Percentiles rank a stretch among this genome's conserved stretches.
Evolutionary conservation across 73 alveolate genomes (phyloP).

Genomic region (Tetrahymena borealis): DNA sequence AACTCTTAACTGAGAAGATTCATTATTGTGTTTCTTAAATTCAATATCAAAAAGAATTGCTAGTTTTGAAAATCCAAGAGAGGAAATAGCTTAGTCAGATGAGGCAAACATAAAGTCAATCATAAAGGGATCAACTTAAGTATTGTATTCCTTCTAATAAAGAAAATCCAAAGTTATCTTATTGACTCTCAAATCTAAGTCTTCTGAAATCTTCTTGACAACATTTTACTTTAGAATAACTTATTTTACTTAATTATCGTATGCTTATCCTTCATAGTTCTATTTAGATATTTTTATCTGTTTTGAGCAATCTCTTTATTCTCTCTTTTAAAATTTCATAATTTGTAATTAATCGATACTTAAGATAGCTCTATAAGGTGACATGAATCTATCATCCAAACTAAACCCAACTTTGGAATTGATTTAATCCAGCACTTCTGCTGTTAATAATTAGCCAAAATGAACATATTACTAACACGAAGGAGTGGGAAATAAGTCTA

Average conservation of each 20-base stretch:
- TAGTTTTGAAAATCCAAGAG: neutral
- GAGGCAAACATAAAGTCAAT: neutral
- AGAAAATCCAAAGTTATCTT: neutral
- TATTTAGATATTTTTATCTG: neutral
- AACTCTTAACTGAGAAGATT: neutral
- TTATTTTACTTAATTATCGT: neutral
- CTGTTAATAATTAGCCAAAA: neutral
- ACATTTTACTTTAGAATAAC: neutral
- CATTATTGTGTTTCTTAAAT: neutral
- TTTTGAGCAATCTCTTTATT: neutral
- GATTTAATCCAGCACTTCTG: neutral
- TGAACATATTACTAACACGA: neutral
- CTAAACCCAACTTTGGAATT: neutral
- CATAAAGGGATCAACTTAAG: neutral
- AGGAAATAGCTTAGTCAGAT: neutral
- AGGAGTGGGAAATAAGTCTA: neutral
- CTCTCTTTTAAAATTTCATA: neutral
- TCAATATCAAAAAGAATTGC: neutral
- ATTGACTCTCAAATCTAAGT: neutral
- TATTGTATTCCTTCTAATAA: neutral
- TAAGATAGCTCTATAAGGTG: neutral
- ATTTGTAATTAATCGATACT: neutral
- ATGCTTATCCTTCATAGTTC: neutral
- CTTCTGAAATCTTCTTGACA: neutral
- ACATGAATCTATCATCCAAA: neutral